Conservation (phyloP, 164 flowering plant species). For the Vitis labrusca region DNA sequence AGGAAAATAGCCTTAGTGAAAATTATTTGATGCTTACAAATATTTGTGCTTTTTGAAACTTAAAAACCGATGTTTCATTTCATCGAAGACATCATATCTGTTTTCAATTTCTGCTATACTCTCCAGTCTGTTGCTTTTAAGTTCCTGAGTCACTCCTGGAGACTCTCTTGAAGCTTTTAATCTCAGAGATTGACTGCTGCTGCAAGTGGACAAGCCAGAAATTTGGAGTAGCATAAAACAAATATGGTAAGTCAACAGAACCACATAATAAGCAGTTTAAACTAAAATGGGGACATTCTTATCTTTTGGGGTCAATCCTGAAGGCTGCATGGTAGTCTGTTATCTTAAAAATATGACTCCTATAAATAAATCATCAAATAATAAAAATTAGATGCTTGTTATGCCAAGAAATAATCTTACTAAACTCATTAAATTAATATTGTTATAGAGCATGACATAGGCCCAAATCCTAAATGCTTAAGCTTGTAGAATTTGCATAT, state of each 20-base stretch:
- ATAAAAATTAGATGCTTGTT: conserved; percentile 19
- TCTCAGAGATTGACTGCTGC: conserved; percentile 31
- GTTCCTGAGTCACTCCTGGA: conserved; percentile 38
- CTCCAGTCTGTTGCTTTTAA: conserved; percentile 23
- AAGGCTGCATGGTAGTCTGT: conserved; percentile 30
- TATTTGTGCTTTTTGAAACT: conserved; percentile 68
- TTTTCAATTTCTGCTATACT: conserved; percentile 21
- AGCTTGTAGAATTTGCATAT: neutral
- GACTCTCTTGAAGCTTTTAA: conserved; percentile 48
- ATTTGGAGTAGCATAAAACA: neutral
- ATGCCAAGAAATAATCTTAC: conserved; percentile 5
- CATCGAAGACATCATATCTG: conserved; percentile 43
- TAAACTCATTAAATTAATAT: neutral
- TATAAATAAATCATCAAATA: conserved; percentile 36
- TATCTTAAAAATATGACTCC: conserved; percentile 35
- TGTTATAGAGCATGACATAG: no score
- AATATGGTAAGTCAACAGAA: neutral
- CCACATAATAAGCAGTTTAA: neutral
- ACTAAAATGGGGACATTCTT: conserved; percentile 24
- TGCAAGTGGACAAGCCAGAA: conserved; percentile 24
- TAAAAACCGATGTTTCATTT: conserved; percentile 67
- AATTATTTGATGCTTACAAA: conserved; percentile 53
- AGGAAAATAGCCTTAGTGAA: conserved; percentile 1
- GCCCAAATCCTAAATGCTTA: no score
- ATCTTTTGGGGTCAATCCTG: conserved; percentile 34